Evolutionary conservation across 768 basidiomycete species (phyloP).

Genomic region (Boletus rubroflammeus): DNA sequence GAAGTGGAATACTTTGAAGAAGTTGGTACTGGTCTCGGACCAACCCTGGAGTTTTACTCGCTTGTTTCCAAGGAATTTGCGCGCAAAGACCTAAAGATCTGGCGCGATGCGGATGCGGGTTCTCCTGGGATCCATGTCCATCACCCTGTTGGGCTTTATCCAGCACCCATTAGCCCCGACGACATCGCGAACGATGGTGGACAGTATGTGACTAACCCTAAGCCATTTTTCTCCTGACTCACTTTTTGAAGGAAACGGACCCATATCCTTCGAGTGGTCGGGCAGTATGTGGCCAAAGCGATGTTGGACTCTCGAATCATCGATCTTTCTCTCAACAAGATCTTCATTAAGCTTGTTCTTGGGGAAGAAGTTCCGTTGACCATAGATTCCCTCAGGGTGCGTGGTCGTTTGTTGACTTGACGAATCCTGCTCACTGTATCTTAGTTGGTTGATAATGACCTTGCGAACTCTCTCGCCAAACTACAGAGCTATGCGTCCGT

Average conservation of each 20-base stretch:
- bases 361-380: slow-evolving; percentile 84
- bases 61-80: slow-evolving; percentile 95
- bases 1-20: slow-evolving; percentile 99
- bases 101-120: slow-evolving; percentile 79
- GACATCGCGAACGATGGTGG: slow-evolving; percentile 70
- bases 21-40: slow-evolving; percentile 95
- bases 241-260: slow-evolving; percentile 62
- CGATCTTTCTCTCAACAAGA: slow-evolving; percentile 89
- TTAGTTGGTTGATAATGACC: slow-evolving; percentile 78
- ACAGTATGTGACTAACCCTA: slow-evolving; percentile 48
- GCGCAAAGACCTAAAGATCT: slow-evolving; percentile 79
- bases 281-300: slow-evolving; percentile 95
- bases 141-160: slow-evolving; percentile 85
- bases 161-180: slow-evolving; percentile 71
- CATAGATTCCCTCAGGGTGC: slow-evolving; percentile 76
- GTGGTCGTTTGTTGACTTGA: slow-evolving; percentile 16
- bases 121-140: slow-evolving; percentile 69
- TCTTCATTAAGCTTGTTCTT: slow-evolving; percentile 89
- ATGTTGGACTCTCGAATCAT: slow-evolving; percentile 97
- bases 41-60: slow-evolving; percentile 98
- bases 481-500: slow-evolving; percentile 63
- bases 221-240: background rate
- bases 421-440: slow-evolving; percentile 5
- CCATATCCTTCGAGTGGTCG: slow-evolving; percentile 84
- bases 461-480: slow-evolving; percentile 83